Conservation (phyloP, 2,329 filamentous ascomycete genomes). For the Sclerotinia trifoliorum region DNA sequence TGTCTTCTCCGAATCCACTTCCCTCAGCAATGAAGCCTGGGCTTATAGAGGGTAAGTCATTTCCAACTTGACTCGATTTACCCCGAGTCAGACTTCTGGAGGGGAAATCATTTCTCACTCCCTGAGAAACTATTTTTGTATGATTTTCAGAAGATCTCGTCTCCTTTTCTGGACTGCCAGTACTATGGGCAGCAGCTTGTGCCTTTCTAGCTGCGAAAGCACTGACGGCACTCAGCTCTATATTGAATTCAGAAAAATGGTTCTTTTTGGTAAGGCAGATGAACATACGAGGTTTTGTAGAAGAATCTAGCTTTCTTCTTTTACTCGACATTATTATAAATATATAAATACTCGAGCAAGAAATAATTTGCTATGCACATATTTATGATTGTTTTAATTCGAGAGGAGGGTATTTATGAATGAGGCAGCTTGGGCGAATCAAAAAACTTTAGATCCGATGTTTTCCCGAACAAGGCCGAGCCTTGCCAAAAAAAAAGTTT, state of each 20-base stretch:
- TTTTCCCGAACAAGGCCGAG: constrained; percentile 22
- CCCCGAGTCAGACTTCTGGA: neutral
- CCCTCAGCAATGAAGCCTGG: neutral
- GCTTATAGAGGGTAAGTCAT: neutral
- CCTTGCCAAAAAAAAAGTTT: constrained; percentile 29
- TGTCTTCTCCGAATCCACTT: neutral
- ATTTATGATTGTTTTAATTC: neutral
- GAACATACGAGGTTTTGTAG: constrained; percentile 42
- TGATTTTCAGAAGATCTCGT: neutral
- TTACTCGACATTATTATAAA: constrained; percentile 34
- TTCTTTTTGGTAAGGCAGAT: neutral
- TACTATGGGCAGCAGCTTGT: constrained; percentile 24
- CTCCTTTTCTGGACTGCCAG: neutral
- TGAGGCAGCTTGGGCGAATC: constrained; percentile 4
- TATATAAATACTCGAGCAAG: neutral
- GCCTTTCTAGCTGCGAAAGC: constrained; percentile 37
- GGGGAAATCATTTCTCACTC: neutral
- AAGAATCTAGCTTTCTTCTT: constrained; percentile 45
- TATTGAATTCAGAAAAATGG: constrained; percentile 21
- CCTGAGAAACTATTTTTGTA: neutral
- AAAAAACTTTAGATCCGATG: constrained; percentile 27
- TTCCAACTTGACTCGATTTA: neutral
- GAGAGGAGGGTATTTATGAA: neutral
- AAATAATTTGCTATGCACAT: neutral
- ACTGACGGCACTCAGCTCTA: constrained; percentile 35